Evolutionary conservation across 257 asterid species (phyloP), one percentile per base, ranked within the genome.

Genomic region (Gentiana macrophylla): DNA sequence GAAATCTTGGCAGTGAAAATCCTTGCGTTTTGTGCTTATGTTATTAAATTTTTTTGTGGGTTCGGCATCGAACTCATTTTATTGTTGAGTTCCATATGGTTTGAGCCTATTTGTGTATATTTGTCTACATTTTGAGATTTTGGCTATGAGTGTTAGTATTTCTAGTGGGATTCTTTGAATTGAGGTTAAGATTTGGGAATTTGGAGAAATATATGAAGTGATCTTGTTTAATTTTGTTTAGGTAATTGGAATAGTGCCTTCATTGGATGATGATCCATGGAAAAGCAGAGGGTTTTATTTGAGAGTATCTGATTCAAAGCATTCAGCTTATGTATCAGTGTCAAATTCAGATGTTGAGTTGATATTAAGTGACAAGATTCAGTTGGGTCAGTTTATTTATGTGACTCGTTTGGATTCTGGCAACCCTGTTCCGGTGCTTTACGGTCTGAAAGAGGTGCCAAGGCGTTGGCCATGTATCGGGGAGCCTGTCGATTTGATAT

Each of bases 251-350:
- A 91, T 91, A 62, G 86, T 87, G 12, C 96, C 98, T 54, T 80
- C 87, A 49, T 66, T 91, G 36, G 98, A 72, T 54, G 98, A 84
- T 62, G 95, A 86, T 78, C 95, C 94, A 59, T 91, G 96, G 96
- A 85, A 82, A 56, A 91, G 83, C 81, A 80, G 87, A 70, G 98
- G 96, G 35, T 91, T 77, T 66, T 86, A 77, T 59, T 60, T 91
- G 41, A 79, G 98, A 74, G 96, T 91, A 57, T 91, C 98, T 44
- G 96, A 91, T 79, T 91, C 98, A 41, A n/a, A 79, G 43, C 94
- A 91, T 70, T 86, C 98, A 0, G 98, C 98, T 1, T 91, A 91
- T 41, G 94, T 91, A 8, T 84, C 96, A 1, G 89, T 91, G 1
- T 74, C 81, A 2, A 89, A 79, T 5, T 79, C 84, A 62, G 96